A percentile compares a stretch with the other conserved stretches of the same genome.
Conservation (phyloP, 2,329 filamentous ascomycete genomes). For the Aspergillus thermomutatus region DNA sequence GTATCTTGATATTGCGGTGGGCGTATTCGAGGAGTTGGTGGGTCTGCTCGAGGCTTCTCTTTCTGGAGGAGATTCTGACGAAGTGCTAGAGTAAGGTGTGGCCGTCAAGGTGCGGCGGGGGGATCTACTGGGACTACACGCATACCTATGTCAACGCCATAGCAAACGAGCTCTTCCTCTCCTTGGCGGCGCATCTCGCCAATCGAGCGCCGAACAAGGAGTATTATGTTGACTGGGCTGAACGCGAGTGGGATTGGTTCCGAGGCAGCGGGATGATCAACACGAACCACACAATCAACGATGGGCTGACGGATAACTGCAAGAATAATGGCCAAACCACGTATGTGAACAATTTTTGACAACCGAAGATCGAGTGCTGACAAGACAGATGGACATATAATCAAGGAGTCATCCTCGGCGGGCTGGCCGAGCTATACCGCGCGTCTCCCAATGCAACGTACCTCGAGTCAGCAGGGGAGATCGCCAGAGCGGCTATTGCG, state of each 20-base stretch:
- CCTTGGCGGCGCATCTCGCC: slow-evolving; percentile 54
- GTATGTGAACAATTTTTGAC: slow-evolving; percentile 10
- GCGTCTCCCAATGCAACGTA: slow-evolving; percentile 43
- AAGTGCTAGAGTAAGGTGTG: slow-evolving; percentile 33
- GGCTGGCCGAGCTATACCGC: slow-evolving; percentile 51
- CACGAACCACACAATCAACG: slow-evolving; percentile 49
- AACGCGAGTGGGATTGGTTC: slow-evolving; percentile 53
- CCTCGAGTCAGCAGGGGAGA: slow-evolving; percentile 42
- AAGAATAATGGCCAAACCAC: slow-evolving; percentile 43
- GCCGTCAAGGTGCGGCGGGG: slow-evolving; percentile 41
- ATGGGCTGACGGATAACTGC: slow-evolving; percentile 52
- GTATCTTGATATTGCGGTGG: slow-evolving; percentile 48
- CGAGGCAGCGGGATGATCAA: slow-evolving; percentile 47
- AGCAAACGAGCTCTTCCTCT: slow-evolving; percentile 56
- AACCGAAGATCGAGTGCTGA: not conserved
- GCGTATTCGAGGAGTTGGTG: slow-evolving; percentile 49
- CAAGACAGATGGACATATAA: slow-evolving; percentile 52
- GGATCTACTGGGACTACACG: slow-evolving; percentile 49
- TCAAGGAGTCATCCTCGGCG: slow-evolving; percentile 60
- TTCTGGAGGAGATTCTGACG: not conserved
- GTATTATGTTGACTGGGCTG: slow-evolving; percentile 46
- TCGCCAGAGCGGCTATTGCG: slow-evolving; percentile 54
- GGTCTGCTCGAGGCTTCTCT: not conserved
- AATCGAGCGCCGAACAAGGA: slow-evolving; percentile 43
- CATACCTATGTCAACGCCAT: slow-evolving; percentile 52